Base-by-base conservation (phyloP, 2,329 filamentous ascomycete species). In the Talaromyces pinophilus region DNA sequence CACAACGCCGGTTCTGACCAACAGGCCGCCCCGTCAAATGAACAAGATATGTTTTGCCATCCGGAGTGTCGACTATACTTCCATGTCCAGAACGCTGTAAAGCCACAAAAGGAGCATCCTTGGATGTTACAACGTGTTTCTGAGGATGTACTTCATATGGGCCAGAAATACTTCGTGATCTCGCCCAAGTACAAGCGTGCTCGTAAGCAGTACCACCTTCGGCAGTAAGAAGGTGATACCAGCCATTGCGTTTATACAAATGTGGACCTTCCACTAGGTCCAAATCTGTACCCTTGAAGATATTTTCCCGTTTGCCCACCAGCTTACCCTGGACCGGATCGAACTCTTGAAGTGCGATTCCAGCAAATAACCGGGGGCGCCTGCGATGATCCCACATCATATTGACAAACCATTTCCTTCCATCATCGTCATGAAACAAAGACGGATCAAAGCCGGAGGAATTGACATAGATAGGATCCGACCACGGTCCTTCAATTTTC, bases 371-470 rank as follows among this genome's bases (percentile, higher is more conserved):
- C 2, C 59, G 59, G 11, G 64, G 64, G 2, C 59, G 59, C 4
- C 48, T 28, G 11, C 64, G 64, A 42, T 66, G 64, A 63, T 66
- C 64, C 64, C 64, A 66, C 42, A 66, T 5, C 64, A 66, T 66
- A 59, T 66, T 66, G 19, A 66, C 48, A 59, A 66, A 66, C 64
- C 64, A 66, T 52, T 66, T 66, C 59, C 54, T 52, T 33, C 64
- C 64, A 35, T 66, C 64, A 50, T 66, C 64, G 57, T 87, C 83
- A 83, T 85, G 88, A 70, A 86, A 85, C 7, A 82, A 80, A 40
- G 80, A 82, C 0, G 85, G 83, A 63, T 88, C 86, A 62, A 85
- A 85, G 0, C 83, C 83, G 8, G 78, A 75, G 52, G 84, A 83
- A 13, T 82, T 76, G 69, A 85, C 85, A 62, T 82, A 79, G 0